Evolutionary conservation across 2,329 filamentous ascomycete genomes (phyloP).

Genomic region (Fusarium scirpi): DNA sequence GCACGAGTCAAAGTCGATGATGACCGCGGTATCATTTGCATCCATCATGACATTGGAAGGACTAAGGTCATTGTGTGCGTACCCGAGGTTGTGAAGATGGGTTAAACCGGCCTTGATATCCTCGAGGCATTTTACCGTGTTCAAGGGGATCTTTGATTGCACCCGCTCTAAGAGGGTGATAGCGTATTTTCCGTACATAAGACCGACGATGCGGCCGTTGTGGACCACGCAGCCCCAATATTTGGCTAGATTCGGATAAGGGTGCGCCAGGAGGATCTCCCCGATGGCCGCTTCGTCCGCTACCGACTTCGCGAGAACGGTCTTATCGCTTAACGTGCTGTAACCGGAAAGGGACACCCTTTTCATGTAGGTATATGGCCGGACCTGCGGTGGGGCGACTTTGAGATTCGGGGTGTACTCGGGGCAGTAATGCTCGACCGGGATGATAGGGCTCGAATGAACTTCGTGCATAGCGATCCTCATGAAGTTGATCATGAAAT

Average conservation of each 20-base stretch:
- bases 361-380: not conserved
- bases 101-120: not conserved
- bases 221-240: not conserved
- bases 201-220: not conserved
- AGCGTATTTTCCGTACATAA: not conserved
- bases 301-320: not conserved
- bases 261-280: not conserved
- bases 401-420: too few relatives aligned
- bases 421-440: not conserved
- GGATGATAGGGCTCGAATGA: not conserved
- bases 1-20: conserved; percentile 3
- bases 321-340: not conserved
- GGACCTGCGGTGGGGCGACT: too few relatives aligned
- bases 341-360: not conserved
- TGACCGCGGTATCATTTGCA: not conserved
- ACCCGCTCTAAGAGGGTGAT: not conserved
- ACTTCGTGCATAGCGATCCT: too few relatives aligned
- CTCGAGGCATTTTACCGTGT: not conserved
- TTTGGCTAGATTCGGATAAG: not conserved
- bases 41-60: not conserved
- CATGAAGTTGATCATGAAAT: not conserved
- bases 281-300: not conserved
- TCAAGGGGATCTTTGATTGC: accelerated
- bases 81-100: not conserved
- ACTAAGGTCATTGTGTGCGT: not conserved